A percentile compares a stretch with the other conserved stretches of the same genome.
phyloP scores from a whole-genome alignment of 139 green algal genomes.

The Chlamydomonas eustigma region DNA sequence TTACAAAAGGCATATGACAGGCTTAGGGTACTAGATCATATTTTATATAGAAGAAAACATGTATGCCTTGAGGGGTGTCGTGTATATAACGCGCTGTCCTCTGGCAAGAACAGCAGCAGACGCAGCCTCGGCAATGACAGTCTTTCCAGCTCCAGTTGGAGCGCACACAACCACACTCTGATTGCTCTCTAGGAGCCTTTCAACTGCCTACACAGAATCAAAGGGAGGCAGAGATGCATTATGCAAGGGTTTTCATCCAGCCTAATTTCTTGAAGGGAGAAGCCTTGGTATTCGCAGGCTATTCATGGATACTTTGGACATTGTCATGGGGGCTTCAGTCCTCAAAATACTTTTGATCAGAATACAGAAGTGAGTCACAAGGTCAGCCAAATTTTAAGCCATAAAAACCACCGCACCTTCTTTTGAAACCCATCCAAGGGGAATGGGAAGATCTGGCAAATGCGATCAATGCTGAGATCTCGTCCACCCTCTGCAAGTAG shows the following conservation, averaged over 20 bases:
- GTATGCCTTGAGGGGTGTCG: constrained; percentile 83
- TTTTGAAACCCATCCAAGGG: constrained; percentile 71
- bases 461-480: constrained; percentile 20
- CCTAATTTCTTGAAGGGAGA: constrained; percentile 62
- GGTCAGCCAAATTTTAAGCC: no score
- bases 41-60: no score
- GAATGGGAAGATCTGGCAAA: constrained; percentile 58
- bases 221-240: constrained; percentile 47
- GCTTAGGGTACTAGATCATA: no score
- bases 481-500: constrained; percentile 40
- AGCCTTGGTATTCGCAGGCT: constrained; percentile 33
- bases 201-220: constrained; percentile 34
- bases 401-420: constrained; percentile 8
- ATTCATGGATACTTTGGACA: constrained; percentile 19
- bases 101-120: constrained; percentile 64
- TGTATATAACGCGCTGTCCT: constrained; percentile 86
- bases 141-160: constrained; percentile 95
- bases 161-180: constrained; percentile 86
- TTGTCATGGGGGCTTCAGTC: constrained; percentile 46
- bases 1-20: no score
- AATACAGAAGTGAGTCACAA: no score
- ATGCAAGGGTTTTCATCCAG: constrained; percentile 48
- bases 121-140: constrained; percentile 88
- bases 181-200: constrained; percentile 61
- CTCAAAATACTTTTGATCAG: no score